A percentile compares a stretch with the other conserved stretches of the same genome.
Evolutionary conservation across 148 eudicot genomes (phyloP).

Genomic region (Nepenthes mirabilis): DNA sequence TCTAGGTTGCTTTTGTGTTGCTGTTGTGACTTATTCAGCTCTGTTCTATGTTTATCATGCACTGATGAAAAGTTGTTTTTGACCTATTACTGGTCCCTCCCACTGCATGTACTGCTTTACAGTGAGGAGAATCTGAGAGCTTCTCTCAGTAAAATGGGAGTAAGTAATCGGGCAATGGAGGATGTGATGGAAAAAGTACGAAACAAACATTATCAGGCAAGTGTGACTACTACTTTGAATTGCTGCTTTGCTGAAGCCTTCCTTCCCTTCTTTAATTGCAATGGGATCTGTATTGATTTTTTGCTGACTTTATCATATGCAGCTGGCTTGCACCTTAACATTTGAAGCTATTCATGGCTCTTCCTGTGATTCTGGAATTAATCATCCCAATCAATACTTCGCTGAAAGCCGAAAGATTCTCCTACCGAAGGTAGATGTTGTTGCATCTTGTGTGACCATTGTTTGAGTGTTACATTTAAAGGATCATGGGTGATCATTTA

Average conservation of each 20-base stretch:
- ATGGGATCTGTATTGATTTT: not conserved
- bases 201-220: conserved; percentile 74
- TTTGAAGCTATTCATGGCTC: conserved; percentile 76
- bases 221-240: not conserved
- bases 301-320: conserved; percentile 15
- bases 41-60: not conserved
- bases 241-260: not conserved
- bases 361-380: conserved; percentile 81
- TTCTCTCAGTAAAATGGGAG: conserved; percentile 75
- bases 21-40: not conserved
- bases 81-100: not conserved
- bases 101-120: conserved; percentile 14
- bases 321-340: conserved; percentile 92
- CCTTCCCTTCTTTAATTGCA: not conserved
- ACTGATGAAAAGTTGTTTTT: not conserved
- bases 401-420: conserved; percentile 65
- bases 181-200: conserved; percentile 76
- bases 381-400: conserved; percentile 89
- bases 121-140: conserved; percentile 92
- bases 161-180: conserved; percentile 45
- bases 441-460: not conserved
- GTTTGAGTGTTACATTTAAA: too few relatives aligned
- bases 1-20: too few relatives aligned
- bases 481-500: too few relatives aligned
- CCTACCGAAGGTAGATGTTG: conserved; percentile 30